These are phyloP conservation scores for Ascochyta koolunga DNA, from an alignment of 2,329 filamentous ascomycete genomes.

Conservation along the genomic window DNA sequence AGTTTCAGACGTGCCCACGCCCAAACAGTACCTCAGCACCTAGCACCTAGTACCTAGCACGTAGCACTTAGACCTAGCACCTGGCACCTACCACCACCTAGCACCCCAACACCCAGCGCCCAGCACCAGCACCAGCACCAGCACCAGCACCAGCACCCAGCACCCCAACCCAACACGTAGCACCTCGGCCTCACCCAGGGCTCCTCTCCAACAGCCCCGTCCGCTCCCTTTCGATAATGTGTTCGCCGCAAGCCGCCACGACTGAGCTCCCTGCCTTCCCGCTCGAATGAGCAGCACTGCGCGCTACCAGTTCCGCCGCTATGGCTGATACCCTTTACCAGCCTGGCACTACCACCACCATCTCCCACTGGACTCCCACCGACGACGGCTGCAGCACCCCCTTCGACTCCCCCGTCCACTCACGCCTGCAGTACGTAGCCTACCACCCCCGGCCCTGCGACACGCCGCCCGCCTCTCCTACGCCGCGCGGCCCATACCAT, in stretches of 20 bases:
- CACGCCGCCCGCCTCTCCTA: constrained; percentile 44
- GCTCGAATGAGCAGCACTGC: constrained; percentile 38
- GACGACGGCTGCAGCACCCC: constrained; percentile 4
- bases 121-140: no score
- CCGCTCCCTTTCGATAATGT: constrained; percentile 33
- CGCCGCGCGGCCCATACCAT: constrained; percentile 27
- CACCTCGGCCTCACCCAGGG: background rate
- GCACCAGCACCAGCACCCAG: no score
- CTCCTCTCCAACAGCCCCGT: background rate
- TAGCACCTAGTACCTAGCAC: background rate
- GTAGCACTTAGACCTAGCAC: no score
- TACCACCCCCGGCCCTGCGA: constrained; percentile 34
- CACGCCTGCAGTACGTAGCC: constrained; percentile 29
- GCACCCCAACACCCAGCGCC: no score
- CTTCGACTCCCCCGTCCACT: constrained; percentile 18
- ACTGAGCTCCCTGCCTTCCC: constrained; percentile 27
- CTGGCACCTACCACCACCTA: no score
- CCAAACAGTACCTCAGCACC: background rate
- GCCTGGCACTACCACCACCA: constrained; percentile 19
- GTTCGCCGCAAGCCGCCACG: constrained; percentile 12
- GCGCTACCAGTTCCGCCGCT: constrained; percentile 20
- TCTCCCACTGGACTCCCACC: constrained; percentile 13
- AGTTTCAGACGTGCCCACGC: constrained; percentile 8
- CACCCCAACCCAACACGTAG: no score
- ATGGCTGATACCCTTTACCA: constrained; percentile 39